phyloP scores from a whole-genome alignment of 148 eudicot species.

The Heliamphora exappendiculata region DNA sequence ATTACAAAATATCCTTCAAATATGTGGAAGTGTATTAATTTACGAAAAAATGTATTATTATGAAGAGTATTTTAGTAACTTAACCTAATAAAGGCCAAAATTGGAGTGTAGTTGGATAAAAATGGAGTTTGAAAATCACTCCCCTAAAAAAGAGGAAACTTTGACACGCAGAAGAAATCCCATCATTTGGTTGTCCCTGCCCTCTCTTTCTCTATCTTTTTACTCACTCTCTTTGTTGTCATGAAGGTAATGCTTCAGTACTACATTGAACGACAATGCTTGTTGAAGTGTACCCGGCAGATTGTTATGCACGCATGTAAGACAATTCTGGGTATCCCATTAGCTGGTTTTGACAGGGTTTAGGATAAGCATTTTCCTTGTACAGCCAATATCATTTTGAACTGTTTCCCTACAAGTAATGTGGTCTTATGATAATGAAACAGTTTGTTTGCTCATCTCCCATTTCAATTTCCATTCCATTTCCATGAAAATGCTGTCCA shows the following conservation, averaged over 20 bases:
- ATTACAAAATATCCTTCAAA: no score
- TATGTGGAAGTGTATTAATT: no score
- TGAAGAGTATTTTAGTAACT: no score
- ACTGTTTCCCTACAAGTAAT: no score
- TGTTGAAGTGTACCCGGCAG: conserved; percentile 87
- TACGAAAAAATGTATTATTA: no score
- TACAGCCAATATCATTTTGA: not conserved
- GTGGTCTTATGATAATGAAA: not conserved
- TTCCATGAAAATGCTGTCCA: no score
- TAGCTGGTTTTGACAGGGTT: not conserved
- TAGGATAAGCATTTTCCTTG: not conserved
- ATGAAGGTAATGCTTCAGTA: conserved; percentile 79
- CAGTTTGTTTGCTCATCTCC: not conserved
- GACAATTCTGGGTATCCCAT: conserved; percentile 15
- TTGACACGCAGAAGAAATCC: not conserved
- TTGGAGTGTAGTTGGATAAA: no score
- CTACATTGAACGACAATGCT: conserved; percentile 87
- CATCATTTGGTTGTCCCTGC: not conserved
- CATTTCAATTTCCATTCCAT: not conserved
- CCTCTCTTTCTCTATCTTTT: not conserved
- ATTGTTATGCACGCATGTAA: conserved; percentile 70
- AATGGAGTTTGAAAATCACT: no score
- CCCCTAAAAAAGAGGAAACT: no score
- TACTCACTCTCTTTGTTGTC: not conserved
- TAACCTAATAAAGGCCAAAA: no score